A percentile compares a stretch with the other conserved stretches of the same genome.
Evolutionary conservation across 2,329 filamentous ascomycete species (phyloP).

Genomic region (Aspergillus piperis): DNA sequence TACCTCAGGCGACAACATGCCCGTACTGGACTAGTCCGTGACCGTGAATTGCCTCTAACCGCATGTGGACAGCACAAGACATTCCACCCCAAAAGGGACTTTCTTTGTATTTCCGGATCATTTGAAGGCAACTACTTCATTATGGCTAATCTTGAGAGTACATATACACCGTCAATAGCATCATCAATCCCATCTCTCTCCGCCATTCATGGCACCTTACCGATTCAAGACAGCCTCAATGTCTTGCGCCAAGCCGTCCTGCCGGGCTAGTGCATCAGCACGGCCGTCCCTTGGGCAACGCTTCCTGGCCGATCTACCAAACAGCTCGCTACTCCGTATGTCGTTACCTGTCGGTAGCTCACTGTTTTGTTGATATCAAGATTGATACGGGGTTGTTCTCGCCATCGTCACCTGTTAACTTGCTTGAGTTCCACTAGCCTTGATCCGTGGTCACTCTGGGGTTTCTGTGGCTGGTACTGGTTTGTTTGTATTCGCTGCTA

Average conservation of each 20-base stretch:
- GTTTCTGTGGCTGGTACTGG: not conserved
- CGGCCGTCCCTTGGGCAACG: conserved; percentile 25
- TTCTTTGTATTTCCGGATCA: not conserved
- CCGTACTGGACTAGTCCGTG: not conserved
- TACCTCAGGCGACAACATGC: not conserved
- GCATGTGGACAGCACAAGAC: not conserved
- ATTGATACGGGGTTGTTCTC: not conserved
- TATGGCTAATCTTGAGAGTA: not conserved
- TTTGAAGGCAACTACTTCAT: too few relatives aligned
- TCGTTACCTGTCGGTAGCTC: conserved; percentile 4
- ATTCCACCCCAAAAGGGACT: too few relatives aligned
- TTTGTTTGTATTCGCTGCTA: not conserved
- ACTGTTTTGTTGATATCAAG: conserved; percentile 14
- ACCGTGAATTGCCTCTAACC: not conserved
- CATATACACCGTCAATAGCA: not conserved
- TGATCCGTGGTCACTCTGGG: not conserved
- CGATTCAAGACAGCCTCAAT: not conserved
- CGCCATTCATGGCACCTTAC: not conserved
- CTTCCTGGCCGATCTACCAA: conserved; percentile 11
- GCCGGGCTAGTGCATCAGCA: conserved; percentile 18
- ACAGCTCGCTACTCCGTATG: conserved; percentile 6
- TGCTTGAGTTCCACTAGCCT: not conserved
- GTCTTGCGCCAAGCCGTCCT: conserved; percentile 15
- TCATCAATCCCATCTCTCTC: not conserved
- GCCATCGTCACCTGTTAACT: not conserved